Conservation (phyloP, 768 basidiomycete genomes). For the Boletus sp. region DNA sequence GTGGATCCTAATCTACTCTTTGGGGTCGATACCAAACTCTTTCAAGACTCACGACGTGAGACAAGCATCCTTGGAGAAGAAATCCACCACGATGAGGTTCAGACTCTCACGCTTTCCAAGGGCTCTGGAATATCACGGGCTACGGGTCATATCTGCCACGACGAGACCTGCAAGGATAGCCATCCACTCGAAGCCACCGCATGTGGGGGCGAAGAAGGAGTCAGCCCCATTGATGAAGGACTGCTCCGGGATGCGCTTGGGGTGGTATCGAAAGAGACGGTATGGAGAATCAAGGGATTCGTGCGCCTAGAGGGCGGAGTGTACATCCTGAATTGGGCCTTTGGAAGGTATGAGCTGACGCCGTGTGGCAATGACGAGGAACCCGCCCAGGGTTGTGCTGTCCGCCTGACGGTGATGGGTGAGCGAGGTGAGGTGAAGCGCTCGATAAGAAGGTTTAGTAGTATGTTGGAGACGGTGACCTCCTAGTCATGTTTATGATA, state of each 20-base stretch:
- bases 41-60: conserved; percentile 30
- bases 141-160: conserved; percentile 19
- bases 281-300: conserved; percentile 89
- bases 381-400: conserved; percentile 29
- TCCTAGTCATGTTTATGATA: conserved; percentile 18
- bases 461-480: conserved; percentile 37
- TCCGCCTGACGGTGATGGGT: conserved; percentile 88
- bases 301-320: conserved; percentile 46
- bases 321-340: conserved; percentile 89
- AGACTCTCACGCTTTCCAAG: conserved; percentile 64
- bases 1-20: conserved; percentile 81
- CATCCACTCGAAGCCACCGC: neutral
- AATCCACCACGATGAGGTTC: conserved; percentile 78
- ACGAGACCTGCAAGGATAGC: conserved; percentile 1
- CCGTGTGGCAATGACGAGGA: conserved; percentile 29
- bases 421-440: conserved; percentile 75
- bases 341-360: conserved; percentile 76
- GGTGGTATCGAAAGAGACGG: conserved; percentile 57
- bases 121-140: conserved; percentile 31
- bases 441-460: conserved; percentile 53
- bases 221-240: conserved; percentile 33
- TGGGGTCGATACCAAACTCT: conserved; percentile 85
- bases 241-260: conserved; percentile 46
- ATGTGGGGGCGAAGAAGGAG: conserved; percentile 6
- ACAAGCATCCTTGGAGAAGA: conserved; percentile 14